These are phyloP conservation scores for Zea luxurians DNA, from an alignment of 176 grass and related monocot species.

Conservation along the genomic window DNA sequence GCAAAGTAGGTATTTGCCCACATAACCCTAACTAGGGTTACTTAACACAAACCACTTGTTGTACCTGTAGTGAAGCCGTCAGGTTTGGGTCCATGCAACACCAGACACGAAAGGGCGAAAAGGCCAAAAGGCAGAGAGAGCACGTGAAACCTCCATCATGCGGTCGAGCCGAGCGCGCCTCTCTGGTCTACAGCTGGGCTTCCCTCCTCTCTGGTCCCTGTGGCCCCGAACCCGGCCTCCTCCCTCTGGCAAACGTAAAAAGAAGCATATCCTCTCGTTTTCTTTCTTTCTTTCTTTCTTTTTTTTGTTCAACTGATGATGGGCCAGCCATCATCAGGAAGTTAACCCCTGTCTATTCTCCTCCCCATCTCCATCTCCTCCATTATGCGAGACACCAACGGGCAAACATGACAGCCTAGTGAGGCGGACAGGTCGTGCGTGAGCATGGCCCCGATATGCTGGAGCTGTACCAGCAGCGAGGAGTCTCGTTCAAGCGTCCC, in stretches of 20 bases:
- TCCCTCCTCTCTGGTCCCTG: background rate
- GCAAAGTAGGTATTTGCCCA: too few relatives aligned
- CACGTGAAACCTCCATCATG: too few relatives aligned
- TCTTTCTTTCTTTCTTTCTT: background rate
- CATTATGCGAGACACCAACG: background rate
- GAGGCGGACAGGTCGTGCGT: background rate
- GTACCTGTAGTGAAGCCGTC: too few relatives aligned
- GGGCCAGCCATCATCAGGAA: background rate
- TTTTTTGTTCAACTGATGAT: too few relatives aligned
- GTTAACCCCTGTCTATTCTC: background rate
- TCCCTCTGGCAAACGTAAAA: background rate
- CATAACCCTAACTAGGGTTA: too few relatives aligned
- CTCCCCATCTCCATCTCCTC: background rate
- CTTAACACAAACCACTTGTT: too few relatives aligned
- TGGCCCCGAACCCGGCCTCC: background rate
- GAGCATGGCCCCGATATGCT: background rate
- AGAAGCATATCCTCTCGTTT: background rate
- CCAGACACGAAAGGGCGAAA: too few relatives aligned
- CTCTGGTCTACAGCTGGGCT: too few relatives aligned
- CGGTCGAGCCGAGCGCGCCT: too few relatives aligned
- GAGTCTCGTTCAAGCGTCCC: background rate
- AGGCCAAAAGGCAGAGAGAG: too few relatives aligned
- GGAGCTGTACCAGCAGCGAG: background rate
- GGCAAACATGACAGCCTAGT: background rate
- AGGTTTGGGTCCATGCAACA: too few relatives aligned